Evolutionary conservation across 176 grass and related monocot genomes (phyloP), one percentile per base, ranked within the genome.

Genomic region (Oryza brachyantha): DNA sequence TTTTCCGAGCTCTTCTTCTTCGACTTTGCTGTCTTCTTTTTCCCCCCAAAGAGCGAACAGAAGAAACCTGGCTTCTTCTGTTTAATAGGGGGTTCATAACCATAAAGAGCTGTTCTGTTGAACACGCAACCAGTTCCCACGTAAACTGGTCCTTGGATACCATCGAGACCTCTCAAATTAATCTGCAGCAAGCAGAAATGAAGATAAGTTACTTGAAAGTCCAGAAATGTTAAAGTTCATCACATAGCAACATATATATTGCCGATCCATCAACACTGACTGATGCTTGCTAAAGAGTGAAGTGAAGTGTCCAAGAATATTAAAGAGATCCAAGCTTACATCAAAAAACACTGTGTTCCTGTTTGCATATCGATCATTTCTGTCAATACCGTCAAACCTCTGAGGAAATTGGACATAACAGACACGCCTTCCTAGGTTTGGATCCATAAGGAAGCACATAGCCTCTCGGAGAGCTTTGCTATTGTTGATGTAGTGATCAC

Each of bases 371-470:
- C 92, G 92, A 82, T 97, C 95, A 71, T 97, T 97, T 45, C 6
- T 90, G 86, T 97, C 95, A 78, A 94, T 97, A 75, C 92, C 95
- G 27, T 97, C 95, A 3, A 97, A 97, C 62, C 95, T 92, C 87
- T 97, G 92, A 61, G 95, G 95, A 65, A 97, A 97, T 35, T 97
- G 95, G 34, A 94, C 95, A 83, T 97, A 97, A 58, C 95, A 97
- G 71, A 97, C 85, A 66, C 37, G 81, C 77, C 85, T 94, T 73
- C 95, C 95, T 70, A 97, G 85, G 77, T 97, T 97, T 80, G 95
- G 95, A 42, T 97, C 91, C 95, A 97, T 97, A 88, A 97, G 95
- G 79, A 97, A 97, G 85, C 95, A 97, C 92, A 97, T 97, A 80
- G 94, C 88, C 72, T 97, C 94, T 36, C 94, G 84, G 52, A 97